These are phyloP conservation scores for Colletotrichum simmondsii DNA, from an alignment of 2,329 filamentous ascomycete genomes.

Conservation along the genomic window DNA sequence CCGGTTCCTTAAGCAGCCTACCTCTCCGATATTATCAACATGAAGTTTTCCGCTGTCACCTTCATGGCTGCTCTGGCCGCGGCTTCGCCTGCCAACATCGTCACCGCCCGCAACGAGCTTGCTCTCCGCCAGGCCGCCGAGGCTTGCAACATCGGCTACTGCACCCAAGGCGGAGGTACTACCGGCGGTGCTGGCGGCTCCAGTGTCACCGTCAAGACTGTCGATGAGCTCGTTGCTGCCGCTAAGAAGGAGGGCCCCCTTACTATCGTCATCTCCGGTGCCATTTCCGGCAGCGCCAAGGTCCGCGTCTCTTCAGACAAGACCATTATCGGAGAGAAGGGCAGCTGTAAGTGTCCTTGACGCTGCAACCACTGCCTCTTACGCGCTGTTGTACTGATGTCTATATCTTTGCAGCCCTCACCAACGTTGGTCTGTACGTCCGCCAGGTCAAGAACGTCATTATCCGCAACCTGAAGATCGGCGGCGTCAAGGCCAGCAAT, in stretches of 20 bases:
- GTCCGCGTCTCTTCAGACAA: conserved; percentile 51
- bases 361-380: accelerated
- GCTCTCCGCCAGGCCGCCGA: conserved; percentile 31
- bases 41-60: conserved; percentile 32
- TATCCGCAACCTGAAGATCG: conserved; percentile 65
- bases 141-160: conserved; percentile 43
- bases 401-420: conserved; percentile 42
- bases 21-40: conserved; percentile 34
- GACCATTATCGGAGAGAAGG: conserved; percentile 50
- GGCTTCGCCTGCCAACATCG: conserved; percentile 29
- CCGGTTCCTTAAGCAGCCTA: background rate
- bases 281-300: conserved; percentile 39
- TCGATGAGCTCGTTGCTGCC: conserved; percentile 41
- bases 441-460: conserved; percentile 64
- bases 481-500: conserved; percentile 57
- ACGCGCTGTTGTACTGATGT: no score
- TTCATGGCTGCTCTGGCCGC: conserved; percentile 30
- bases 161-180: conserved; percentile 45
- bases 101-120: conserved; percentile 30
- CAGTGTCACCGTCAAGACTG: conserved; percentile 42
- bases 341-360: conserved; percentile 29
- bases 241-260: conserved; percentile 40
- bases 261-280: conserved; percentile 43
- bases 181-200: conserved; percentile 42
- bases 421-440: conserved; percentile 61